Evolutionary conservation across 495 filamentous ascomycete species (phyloP).

Genomic region (Lichina pygmaea): DNA sequence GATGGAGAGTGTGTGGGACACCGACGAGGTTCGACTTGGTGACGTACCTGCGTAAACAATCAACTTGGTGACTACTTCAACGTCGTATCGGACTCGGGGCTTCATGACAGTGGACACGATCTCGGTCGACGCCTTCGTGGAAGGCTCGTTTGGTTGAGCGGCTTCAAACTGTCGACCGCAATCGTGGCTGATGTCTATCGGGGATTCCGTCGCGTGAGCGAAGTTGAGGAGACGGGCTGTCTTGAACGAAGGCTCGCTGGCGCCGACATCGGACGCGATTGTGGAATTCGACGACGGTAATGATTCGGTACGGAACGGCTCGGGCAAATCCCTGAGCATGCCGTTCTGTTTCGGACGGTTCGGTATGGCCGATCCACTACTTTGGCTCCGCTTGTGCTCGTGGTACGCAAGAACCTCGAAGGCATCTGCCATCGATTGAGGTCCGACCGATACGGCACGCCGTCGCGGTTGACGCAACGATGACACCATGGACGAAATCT

Average conservation of each 20-base stretch:
- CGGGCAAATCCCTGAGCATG: neutral
- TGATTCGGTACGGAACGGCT: too few species aligned
- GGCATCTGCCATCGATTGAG: slow-evolving; percentile 84
- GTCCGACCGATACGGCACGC: slow-evolving; percentile 71
- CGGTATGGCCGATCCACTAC: slow-evolving; percentile 12
- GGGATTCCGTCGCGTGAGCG: too few species aligned
- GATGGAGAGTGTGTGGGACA: neutral
- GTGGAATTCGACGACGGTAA: too few species aligned
- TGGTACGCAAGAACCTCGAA: slow-evolving; percentile 90
- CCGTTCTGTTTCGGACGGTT: slow-evolving; percentile 2
- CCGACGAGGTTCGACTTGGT: neutral
- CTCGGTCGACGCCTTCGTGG: slow-evolving; percentile 19
- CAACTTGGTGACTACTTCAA: slow-evolving; percentile 88
- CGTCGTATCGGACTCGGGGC: slow-evolving; percentile 82
- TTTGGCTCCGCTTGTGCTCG: slow-evolving; percentile 56
- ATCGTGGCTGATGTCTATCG: too few species aligned
- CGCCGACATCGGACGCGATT: too few species aligned
- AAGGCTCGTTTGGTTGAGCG: too few species aligned
- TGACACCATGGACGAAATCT: slow-evolving; percentile 51
- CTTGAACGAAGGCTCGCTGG: too few species aligned
- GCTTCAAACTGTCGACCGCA: too few species aligned
- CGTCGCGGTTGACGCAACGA: slow-evolving; percentile 55
- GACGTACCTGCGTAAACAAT: slow-evolving; percentile 75
- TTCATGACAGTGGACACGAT: slow-evolving; percentile 66
- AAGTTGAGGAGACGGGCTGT: too few species aligned